A percentile compares a stretch with the other conserved stretches of the same genome.
phyloP scores from a whole-genome alignment of 345 rosid genomes.

The Linum lewisii region DNA sequence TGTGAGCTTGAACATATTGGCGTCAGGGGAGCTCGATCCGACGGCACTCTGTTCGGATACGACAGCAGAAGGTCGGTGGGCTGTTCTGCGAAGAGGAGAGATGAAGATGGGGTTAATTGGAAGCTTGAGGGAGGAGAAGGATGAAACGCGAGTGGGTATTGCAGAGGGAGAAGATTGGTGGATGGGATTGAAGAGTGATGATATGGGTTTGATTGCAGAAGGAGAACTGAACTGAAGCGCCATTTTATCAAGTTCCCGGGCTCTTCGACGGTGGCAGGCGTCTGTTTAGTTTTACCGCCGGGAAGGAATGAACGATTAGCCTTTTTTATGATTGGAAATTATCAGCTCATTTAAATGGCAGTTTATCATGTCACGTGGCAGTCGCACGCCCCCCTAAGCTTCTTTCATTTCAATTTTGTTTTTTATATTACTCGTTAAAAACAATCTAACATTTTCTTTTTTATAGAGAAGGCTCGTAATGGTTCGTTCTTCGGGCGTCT shows the following conservation, averaged over 20 bases:
- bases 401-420: not conserved
- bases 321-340: too few species aligned
- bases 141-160: conserved; percentile 10
- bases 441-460: too few species aligned
- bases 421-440: not conserved
- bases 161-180: conserved; percentile 13
- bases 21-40: conserved; percentile 34
- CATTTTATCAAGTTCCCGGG: conserved; percentile 15
- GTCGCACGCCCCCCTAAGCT: not conserved
- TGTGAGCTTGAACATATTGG: conserved; percentile 53
- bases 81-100: conserved; percentile 15
- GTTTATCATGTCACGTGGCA: not conserved
- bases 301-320: too few species aligned
- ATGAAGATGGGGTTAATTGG: conserved; percentile 18
- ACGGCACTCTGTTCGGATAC: conserved; percentile 55
- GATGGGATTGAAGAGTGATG: conserved; percentile 18
- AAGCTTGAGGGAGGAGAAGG: conserved; percentile 21
- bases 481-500: too few species aligned
- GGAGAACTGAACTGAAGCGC: conserved; percentile 32
- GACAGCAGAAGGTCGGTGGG: conserved; percentile 37
- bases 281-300: not conserved
- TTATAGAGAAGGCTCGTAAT: too few species aligned
- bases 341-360: not conserved
- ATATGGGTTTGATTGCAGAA: conserved; percentile 16
- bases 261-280: not conserved